phyloP scores from a whole-genome alignment of 2,329 filamentous ascomycete genomes.

The Sporothrix pallida region DNA sequence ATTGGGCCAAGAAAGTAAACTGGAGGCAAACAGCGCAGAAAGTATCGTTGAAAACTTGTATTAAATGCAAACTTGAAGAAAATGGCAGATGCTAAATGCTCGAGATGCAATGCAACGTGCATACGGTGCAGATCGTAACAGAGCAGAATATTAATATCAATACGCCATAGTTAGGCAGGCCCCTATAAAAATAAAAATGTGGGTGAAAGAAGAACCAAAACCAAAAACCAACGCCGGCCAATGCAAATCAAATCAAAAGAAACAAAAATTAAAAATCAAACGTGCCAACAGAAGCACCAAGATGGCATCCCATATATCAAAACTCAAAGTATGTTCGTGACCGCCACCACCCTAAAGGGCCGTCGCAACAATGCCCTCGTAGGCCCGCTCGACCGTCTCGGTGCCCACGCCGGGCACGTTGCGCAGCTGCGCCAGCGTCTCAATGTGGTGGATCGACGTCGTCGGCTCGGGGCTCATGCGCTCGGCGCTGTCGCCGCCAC shows the following conservation, averaged over 20 bases:
- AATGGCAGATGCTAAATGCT: slow-evolving; percentile 25
- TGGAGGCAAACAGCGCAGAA: no score
- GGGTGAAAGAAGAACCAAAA: neutral
- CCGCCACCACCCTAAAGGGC: slow-evolving; percentile 6
- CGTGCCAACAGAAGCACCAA: neutral
- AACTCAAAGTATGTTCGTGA: no score
- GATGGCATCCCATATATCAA: neutral
- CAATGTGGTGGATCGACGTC: slow-evolving; percentile 46
- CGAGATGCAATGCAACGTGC: neutral
- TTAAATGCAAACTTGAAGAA: slow-evolving; percentile 4
- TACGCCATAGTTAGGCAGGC: slow-evolving; percentile 18
- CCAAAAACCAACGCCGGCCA: slow-evolving; percentile 13
- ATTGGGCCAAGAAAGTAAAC: slow-evolving; percentile 31
- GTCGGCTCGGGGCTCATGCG: neutral
- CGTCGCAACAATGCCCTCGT: slow-evolving; percentile 51
- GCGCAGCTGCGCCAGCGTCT: slow-evolving; percentile 58
- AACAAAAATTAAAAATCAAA: neutral
- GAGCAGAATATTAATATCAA: neutral
- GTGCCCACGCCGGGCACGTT: slow-evolving; percentile 63
- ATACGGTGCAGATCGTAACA: neutral
- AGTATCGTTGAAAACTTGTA: neutral
- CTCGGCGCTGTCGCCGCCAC: neutral
- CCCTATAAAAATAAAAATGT: neutral
- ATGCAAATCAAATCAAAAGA: neutral
- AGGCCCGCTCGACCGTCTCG: slow-evolving; percentile 62